These are phyloP conservation scores for Vanderwaltozyma polyspora DNA, from an alignment of 805 yeast species.

Conservation along the genomic window DNA sequence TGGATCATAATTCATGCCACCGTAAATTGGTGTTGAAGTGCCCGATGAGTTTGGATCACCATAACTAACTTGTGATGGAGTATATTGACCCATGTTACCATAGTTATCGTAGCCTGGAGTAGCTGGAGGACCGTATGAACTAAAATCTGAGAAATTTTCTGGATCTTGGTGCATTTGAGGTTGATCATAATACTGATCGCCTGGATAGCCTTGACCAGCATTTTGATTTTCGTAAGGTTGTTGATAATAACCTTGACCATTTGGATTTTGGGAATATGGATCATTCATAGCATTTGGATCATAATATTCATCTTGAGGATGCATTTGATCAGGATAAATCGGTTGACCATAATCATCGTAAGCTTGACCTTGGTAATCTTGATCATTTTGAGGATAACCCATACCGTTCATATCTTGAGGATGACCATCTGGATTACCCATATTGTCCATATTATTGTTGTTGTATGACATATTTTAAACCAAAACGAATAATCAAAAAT, in stretches of 20 bases:
- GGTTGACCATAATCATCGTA: constrained; percentile 34
- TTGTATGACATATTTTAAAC: constrained; percentile 3
- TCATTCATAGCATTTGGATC: constrained; percentile 14
- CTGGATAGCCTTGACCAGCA: no score
- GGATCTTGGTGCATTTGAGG: constrained; percentile 36
- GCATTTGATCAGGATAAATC: constrained; percentile 26
- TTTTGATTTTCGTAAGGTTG: no score
- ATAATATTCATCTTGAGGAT: constrained; percentile 27
- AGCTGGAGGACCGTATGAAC: constrained; percentile 46
- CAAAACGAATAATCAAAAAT: no score
- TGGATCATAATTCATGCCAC: constrained; percentile 48
- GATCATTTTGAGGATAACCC: no score
- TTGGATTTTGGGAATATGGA: constrained; percentile 3
- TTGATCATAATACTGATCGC: constrained; percentile 30
- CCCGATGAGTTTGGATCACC: constrained; percentile 63
- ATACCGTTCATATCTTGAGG: no score
- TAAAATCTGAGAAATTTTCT: constrained; percentile 58
- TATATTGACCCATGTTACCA: constrained; percentile 43
- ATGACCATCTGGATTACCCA: constrained; percentile 16
- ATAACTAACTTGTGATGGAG: constrained; percentile 81
- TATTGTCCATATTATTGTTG: no score
- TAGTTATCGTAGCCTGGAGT: constrained; percentile 42
- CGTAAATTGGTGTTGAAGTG: constrained; percentile 80
- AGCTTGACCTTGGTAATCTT: constrained; percentile 12
- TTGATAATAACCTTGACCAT: constrained; percentile 6